These are phyloP conservation scores for Leccinum barrowsii DNA, from an alignment of 768 basidiomycete species.

Conservation along the genomic window DNA sequence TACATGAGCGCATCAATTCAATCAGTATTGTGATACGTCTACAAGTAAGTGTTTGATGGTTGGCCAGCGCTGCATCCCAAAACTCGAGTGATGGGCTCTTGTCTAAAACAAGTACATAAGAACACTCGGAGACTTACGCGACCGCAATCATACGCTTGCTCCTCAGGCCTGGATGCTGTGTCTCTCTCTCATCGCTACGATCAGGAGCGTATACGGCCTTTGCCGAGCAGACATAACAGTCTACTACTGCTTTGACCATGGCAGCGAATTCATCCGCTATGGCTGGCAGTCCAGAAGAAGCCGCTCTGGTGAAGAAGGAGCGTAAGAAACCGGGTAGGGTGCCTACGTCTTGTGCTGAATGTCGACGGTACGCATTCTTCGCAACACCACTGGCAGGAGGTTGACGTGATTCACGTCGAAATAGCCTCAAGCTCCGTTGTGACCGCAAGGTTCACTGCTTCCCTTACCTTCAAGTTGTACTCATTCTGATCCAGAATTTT, in stretches of 20 bases:
- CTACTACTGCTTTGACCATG: not conserved
- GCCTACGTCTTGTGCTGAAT: slow-evolving; percentile 41
- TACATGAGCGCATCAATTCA: not conserved
- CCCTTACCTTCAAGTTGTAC: not conserved
- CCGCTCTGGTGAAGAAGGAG: slow-evolving; percentile 25
- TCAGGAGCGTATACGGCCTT: slow-evolving; percentile 2
- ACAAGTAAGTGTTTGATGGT: not conserved
- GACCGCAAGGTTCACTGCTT: slow-evolving; percentile 50
- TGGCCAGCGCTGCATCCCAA: not conserved
- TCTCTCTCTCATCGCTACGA: not conserved
- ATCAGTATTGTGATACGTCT: not conserved
- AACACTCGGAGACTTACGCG: not conserved
- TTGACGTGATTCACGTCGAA: not conserved
- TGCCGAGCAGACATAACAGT: slow-evolving; percentile 4
- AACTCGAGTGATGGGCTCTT: not conserved
- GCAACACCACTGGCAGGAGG: not conserved
- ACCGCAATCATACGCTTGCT: not conserved
- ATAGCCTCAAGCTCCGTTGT: slow-evolving; percentile 60
- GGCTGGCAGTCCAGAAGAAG: slow-evolving; percentile 8
- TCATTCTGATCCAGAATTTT: slow-evolving; percentile 12
- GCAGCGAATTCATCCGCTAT: not conserved
- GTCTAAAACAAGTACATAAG: not conserved
- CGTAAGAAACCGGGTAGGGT: slow-evolving; percentile 49
- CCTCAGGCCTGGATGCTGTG: not conserved
- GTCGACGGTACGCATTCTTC: slow-evolving; percentile 31